Evolutionary conservation across 352 stramenopile genomes (phyloP).

Genomic region (Phytophthora megakarya): DNA sequence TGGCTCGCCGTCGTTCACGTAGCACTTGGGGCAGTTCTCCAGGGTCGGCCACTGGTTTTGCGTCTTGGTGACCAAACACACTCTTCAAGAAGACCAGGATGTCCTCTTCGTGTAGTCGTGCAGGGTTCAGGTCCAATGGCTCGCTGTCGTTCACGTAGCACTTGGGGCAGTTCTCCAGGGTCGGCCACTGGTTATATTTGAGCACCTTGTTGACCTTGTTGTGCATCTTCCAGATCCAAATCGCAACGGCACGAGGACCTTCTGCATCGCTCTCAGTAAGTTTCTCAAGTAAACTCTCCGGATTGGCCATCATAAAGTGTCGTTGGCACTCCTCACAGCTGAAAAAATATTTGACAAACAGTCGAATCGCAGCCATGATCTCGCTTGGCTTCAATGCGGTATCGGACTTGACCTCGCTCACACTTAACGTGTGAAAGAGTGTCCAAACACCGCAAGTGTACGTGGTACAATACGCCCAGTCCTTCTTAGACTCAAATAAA

Average conservation of each 20-base stretch:
- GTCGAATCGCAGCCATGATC: conserved; percentile 59
- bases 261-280: conserved; percentile 46
- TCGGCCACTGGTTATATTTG: conserved; percentile 70
- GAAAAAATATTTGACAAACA: conserved; percentile 83
- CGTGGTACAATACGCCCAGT: conserved; percentile 64
- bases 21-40: conserved; percentile 56
- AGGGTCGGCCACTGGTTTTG: conserved; percentile 47
- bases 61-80: conserved; percentile 58
- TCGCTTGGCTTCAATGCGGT: conserved; percentile 56
- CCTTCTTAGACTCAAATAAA: conserved; percentile 55
- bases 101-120: conserved; percentile 46
- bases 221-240: conserved; percentile 88
- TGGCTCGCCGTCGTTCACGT: conserved; percentile 47
- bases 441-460: conserved; percentile 86
- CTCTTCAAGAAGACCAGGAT: conserved; percentile 54
- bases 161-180: conserved; percentile 43
- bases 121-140: conserved; percentile 52
- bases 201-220: conserved; percentile 85
- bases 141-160: conserved; percentile 60
- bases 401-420: conserved; percentile 37
- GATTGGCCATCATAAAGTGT: conserved; percentile 78
- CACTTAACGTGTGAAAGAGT: conserved; percentile 76
- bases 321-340: conserved; percentile 73
- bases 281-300: conserved; percentile 52
- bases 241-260: conserved; percentile 46